Percentiles rank a stretch among this genome's conserved stretches.
Evolutionary conservation across 1,284 basidiomycete species (phyloP).

Genomic region (Filobasidium uniguttulatum): DNA sequence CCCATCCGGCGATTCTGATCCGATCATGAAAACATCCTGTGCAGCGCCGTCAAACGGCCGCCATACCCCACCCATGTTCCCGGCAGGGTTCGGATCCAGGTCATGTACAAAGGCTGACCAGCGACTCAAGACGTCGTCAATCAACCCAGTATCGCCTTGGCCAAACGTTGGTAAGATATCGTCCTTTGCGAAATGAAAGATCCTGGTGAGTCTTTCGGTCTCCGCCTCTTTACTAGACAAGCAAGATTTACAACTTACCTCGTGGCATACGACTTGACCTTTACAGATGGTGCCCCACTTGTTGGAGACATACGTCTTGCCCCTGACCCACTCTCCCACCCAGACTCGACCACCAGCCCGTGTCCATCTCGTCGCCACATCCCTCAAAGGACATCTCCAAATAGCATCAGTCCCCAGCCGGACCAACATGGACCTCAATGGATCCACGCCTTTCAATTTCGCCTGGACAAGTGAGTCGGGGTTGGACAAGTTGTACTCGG

Average conservation of each 20-base stretch:
- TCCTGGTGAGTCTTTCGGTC: neutral
- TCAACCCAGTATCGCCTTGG: slow-evolving; percentile 11
- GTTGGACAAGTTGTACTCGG: slow-evolving; percentile 42
- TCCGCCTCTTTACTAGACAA: too few species aligned
- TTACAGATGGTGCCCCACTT: neutral
- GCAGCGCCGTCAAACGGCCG: neutral
- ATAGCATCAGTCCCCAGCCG: slow-evolving; percentile 48
- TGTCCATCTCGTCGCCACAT: slow-evolving; percentile 53
- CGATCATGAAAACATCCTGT: neutral
- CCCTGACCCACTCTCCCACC: slow-evolving; percentile 53
- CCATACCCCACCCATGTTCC: neutral
- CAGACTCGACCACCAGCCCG: slow-evolving; percentile 50
- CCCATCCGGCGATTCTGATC: neutral
- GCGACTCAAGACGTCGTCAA: slow-evolving; percentile 14
- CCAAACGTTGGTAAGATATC: slow-evolving; percentile 31
- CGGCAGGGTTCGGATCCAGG: slow-evolving; percentile 19
- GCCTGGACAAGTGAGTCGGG: slow-evolving; percentile 21
- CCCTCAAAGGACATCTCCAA: slow-evolving; percentile 50
- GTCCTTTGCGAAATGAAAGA: slow-evolving; percentile 23
- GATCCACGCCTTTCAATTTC: slow-evolving; percentile 35
- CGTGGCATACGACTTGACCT: slow-evolving; percentile 27
- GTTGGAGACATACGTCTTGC: slow-evolving; percentile 56
- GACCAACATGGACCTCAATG: slow-evolving; percentile 41
- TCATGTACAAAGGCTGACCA: slow-evolving; percentile 27
- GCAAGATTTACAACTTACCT: slow-evolving; percentile 24